Evolutionary conservation across 345 rosid genomes (phyloP), one percentile per base, ranked within the genome.

Genomic region (Cochlearia excelsa): DNA sequence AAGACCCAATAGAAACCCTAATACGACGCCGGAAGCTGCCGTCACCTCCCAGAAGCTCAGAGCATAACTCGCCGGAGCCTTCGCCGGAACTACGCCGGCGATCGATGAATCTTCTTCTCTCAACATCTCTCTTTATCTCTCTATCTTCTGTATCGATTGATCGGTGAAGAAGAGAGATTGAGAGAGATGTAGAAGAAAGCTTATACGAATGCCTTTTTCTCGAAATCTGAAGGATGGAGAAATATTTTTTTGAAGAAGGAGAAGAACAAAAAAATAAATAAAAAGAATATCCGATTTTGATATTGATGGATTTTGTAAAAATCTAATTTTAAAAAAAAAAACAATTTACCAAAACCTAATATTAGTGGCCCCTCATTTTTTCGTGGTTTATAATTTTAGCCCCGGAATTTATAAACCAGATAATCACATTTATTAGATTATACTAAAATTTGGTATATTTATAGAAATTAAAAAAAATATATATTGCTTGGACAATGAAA

Each of bases 41-140:
- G 71, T 71, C 1, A 86, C 75, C 78, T 92, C 95, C 87, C 93
- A 68, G 37, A 74, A 65, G 81, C 76, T 86, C 67, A 92, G 72
- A 29, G 79, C 78, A 59, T 68, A 79, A 55, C 54, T 75, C 28
- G 65, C 73, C 38, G 31, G 9, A 45, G n/a, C 54, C 54, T 48
- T 41, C 26, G 16, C 26, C 42, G 53, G 4, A 47, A 61, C 30
- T 53, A 11, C 35, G 51, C 30, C 55, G 54, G 26, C 55, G 50
- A 40, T 53, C 3, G 38, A 56, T 73, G 72, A 57, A 46, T 42
- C 73, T 66, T 27, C 71, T 44, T 67, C 66, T 69, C 60, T 66
- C 43, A 38, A 55, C 70, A 53, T 68, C 48, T 61, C 56, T 64
- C 51, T 44, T 11, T 48, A 48, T 23, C 26, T 44, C 46, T 33